Evolutionary conservation across 805 yeast genomes (phyloP).

Genomic region (Nakazawaea anatomiae): DNA sequence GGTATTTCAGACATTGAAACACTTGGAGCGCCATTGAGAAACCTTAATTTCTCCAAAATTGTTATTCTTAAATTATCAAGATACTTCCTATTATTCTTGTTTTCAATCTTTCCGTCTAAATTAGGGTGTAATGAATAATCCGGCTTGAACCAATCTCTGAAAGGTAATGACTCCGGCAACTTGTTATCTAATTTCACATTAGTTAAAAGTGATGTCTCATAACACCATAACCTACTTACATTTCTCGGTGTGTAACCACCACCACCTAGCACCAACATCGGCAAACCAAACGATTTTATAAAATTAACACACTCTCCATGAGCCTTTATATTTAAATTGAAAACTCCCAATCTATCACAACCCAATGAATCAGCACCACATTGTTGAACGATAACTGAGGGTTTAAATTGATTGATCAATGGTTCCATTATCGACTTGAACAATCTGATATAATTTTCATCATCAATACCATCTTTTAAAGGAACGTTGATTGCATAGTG

Average conservation of each 20-base stretch:
- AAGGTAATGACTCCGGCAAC: conserved; percentile 70
- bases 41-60: conserved; percentile 75
- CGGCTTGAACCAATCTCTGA: conserved; percentile 81
- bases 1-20: conserved; percentile 91
- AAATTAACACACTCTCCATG: conserved; percentile 94
- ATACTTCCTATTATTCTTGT: conserved; percentile 77
- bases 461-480: conserved; percentile 91
- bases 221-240: conserved; percentile 93
- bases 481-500: conserved; percentile 90
- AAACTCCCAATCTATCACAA: conserved; percentile 90
- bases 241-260: conserved; percentile 98
- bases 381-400: conserved; percentile 90
- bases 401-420: conserved; percentile 86
- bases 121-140: conserved; percentile 86
- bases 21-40: conserved; percentile 86
- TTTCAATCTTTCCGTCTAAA: conserved; percentile 73
- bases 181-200: conserved; percentile 71
- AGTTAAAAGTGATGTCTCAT: conserved; percentile 86
- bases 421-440: conserved; percentile 87
- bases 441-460: conserved; percentile 68
- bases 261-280: conserved; percentile 90
- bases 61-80: conserved; percentile 73
- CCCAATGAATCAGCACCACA: conserved; percentile 97
- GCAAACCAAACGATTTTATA: conserved; percentile 83
- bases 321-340: conserved; percentile 85